These are phyloP conservation scores for Globisporangium mamillatum DNA, from an alignment of 352 stramenopile species.

Conservation along the genomic window DNA sequence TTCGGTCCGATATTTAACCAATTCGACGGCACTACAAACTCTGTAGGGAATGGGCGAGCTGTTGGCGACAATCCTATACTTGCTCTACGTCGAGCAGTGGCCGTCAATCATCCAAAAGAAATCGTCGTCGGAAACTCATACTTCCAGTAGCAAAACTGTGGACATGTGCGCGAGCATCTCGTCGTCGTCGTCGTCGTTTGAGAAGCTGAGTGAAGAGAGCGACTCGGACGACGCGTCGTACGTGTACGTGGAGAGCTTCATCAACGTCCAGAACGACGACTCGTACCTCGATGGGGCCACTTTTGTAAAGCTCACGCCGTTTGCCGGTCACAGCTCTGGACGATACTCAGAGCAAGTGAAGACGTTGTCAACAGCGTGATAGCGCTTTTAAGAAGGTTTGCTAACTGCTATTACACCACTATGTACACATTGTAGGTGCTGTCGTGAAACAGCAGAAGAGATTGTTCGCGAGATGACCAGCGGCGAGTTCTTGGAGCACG, in stretches of 20 bases:
- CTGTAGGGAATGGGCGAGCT: conserved; percentile 68
- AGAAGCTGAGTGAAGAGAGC: conserved; percentile 24
- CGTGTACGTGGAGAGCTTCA: conserved; percentile 71
- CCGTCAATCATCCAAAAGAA: conserved; percentile 10
- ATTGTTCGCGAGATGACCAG: conserved; percentile 52
- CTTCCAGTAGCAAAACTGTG: conserved; percentile 5
- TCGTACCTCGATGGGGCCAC: conserved; percentile 28
- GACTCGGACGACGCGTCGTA: conserved; percentile 62
- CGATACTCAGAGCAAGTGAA: conserved; percentile 54
- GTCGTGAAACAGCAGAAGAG: conserved; percentile 47
- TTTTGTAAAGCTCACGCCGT: conserved; percentile 45
- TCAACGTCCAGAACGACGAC: conserved; percentile 42
- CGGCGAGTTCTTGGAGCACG: conserved; percentile 53
- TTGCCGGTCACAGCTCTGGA: conserved; percentile 29
- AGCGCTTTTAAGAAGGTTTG: not conserved
- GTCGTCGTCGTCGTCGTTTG: conserved; percentile 17
- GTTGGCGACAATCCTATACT: conserved; percentile 67
- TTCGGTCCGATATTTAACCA: not conserved
- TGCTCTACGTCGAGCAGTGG: conserved; percentile 73
- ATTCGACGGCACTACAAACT: not conserved
- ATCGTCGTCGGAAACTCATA: not conserved
- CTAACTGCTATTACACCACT: not conserved
- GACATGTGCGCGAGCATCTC: conserved; percentile 6
- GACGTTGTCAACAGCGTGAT: not conserved
- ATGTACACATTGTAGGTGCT: conserved; percentile 31